Evolutionary conservation across 2,329 filamentous ascomycete genomes (phyloP).

Genomic region (Cladosporium sphaerospermum): DNA sequence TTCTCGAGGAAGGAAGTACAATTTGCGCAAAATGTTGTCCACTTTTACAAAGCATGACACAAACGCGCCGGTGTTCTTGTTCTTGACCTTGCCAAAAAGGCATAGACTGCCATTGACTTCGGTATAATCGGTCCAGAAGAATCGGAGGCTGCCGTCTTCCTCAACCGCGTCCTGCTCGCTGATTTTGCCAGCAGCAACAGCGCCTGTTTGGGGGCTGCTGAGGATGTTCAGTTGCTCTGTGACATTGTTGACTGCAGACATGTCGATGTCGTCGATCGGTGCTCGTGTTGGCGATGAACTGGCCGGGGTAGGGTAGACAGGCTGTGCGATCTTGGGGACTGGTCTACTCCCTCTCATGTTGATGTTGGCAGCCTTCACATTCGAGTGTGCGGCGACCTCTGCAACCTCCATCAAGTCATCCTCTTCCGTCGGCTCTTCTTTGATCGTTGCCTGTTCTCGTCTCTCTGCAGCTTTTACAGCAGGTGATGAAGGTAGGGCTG

Average conservation of each 20-base stretch:
- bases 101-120: constrained; percentile 88
- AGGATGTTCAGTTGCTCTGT: constrained; percentile 81
- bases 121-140: constrained; percentile 97
- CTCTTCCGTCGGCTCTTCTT: constrained; percentile 64
- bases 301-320: constrained; percentile 61
- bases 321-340: constrained; percentile 64
- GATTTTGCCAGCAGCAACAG: constrained; percentile 68
- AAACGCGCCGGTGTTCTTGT: constrained; percentile 71
- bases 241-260: constrained; percentile 84
- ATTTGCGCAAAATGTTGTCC: constrained; percentile 85
- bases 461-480: constrained; percentile 34
- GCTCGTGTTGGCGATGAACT: constrained; percentile 69
- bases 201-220: constrained; percentile 65
- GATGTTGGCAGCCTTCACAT: constrained; percentile 63
- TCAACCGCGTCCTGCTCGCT: constrained; percentile 82
- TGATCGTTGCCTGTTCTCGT: constrained; percentile 55
- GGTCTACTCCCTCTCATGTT: constrained; percentile 80
- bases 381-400: constrained; percentile 59
- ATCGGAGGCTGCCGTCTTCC: constrained; percentile 80
- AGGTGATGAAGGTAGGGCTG: constrained; percentile 70
- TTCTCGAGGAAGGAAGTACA: constrained; percentile 85
- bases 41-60: constrained; percentile 94
- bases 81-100: constrained; percentile 91
- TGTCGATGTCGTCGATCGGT: constrained; percentile 52
- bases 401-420: constrained; percentile 81